Percentiles rank a stretch among this genome's conserved stretches.
These are phyloP conservation scores for Eimeria necatrix DNA, from an alignment of 169 alveolate species.

Conservation along the genomic window DNA sequence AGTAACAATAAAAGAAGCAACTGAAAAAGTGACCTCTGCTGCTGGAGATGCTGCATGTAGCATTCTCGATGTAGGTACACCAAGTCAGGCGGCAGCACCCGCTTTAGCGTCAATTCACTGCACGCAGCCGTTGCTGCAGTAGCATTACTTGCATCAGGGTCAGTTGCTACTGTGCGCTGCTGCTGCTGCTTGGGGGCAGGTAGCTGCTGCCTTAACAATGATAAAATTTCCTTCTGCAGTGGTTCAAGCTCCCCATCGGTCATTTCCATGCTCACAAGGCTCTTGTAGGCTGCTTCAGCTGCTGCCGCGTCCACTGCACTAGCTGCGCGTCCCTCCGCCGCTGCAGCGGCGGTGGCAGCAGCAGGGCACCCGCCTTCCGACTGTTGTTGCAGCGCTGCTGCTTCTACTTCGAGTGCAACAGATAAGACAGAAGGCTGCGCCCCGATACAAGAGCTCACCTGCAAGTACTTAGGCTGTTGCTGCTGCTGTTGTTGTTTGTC, in stretches of 20 bases:
- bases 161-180: slow-evolving; percentile 13
- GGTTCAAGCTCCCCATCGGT: slow-evolving; percentile 43
- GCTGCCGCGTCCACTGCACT: slow-evolving; percentile 48
- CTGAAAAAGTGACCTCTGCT: slow-evolving; percentile 37
- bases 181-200: slow-evolving; percentile 42
- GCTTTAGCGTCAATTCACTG: slow-evolving; percentile 52
- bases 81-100: slow-evolving; percentile 46
- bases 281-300: slow-evolving; percentile 41
- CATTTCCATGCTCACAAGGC: slow-evolving; percentile 57
- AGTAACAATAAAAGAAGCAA: slow-evolving; percentile 26
- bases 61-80: slow-evolving; percentile 43
- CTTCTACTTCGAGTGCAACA: slow-evolving; percentile 21
- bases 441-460: slow-evolving; percentile 34
- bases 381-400: neutral
- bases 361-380: neutral
- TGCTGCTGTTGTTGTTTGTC: slow-evolving; percentile 2
- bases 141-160: neutral
- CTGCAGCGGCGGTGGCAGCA: slow-evolving; percentile 44
- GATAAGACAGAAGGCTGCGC: slow-evolving; percentile 52
- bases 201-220: slow-evolving; percentile 59
- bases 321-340: slow-evolving; percentile 61
- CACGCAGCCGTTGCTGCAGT: slow-evolving; percentile 11
- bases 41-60: slow-evolving; percentile 57
- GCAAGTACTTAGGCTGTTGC: slow-evolving; percentile 34
- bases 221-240: slow-evolving; percentile 31